phyloP scores from a whole-genome alignment of 352 stramenopile species.

The Halophytophthora polymorphica region DNA sequence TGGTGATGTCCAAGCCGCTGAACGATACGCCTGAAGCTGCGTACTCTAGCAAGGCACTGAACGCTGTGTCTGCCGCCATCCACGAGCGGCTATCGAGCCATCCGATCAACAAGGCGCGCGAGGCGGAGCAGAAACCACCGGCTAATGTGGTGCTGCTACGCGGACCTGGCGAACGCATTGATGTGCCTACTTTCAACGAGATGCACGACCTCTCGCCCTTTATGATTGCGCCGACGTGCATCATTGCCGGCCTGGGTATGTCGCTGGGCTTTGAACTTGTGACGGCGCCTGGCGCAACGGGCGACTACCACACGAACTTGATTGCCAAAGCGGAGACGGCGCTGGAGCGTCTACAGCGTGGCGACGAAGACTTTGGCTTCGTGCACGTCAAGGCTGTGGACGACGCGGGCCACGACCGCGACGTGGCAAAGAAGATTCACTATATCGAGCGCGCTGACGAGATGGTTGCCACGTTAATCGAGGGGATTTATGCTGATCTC shows the following conservation, averaged over 20 bases:
- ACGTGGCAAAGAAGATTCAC: slow-evolving; percentile 82
- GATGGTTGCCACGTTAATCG: slow-evolving; percentile 67
- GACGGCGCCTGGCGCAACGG: slow-evolving; percentile 66
- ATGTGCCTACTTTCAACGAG: slow-evolving; percentile 77
- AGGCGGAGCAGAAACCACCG: slow-evolving; percentile 45
- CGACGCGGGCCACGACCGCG: slow-evolving; percentile 81
- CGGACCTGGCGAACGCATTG: slow-evolving; percentile 81
- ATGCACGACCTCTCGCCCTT: slow-evolving; percentile 81
- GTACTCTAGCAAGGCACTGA: slow-evolving; percentile 82
- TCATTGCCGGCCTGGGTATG: slow-evolving; percentile 86
- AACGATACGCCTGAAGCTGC: slow-evolving; percentile 59
- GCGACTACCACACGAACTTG: slow-evolving; percentile 85
- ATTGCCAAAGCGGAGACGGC: slow-evolving; percentile 77
- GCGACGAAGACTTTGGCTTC: slow-evolving; percentile 75
- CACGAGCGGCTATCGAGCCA: slow-evolving; percentile 59
- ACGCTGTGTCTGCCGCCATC: slow-evolving; percentile 71
- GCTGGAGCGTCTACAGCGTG: slow-evolving; percentile 35
- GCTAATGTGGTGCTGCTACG: slow-evolving; percentile 86
- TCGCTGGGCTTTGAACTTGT: slow-evolving; percentile 79
- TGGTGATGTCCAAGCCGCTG: slow-evolving; percentile 54
- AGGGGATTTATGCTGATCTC: slow-evolving; percentile 41
- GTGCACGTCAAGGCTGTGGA: slow-evolving; percentile 87
- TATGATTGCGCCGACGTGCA: slow-evolving; percentile 88
- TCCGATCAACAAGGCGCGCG: slow-evolving; percentile 73
- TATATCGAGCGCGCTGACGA: slow-evolving; percentile 84